phyloP scores from a whole-genome alignment of 2,329 filamentous ascomycete species.

The Ampelomyces quisqualis region DNA sequence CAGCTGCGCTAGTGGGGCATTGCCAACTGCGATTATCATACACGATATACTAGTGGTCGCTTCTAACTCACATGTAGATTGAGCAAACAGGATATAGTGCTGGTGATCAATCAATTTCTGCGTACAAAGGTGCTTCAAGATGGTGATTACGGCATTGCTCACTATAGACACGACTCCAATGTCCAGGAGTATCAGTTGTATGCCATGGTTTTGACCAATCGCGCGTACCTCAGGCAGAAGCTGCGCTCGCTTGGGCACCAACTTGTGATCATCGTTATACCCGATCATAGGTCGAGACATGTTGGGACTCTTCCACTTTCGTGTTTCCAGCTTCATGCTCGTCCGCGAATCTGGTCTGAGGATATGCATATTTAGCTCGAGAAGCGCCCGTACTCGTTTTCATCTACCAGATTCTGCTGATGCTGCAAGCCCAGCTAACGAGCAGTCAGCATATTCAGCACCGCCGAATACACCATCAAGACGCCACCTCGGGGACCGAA shows the following conservation, averaged over 20 bases:
- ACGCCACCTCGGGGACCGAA: constrained; percentile 36
- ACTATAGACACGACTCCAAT: constrained; percentile 1
- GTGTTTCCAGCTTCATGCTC: too few species aligned
- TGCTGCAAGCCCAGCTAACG: too few species aligned
- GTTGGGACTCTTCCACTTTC: neutral
- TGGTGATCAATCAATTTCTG: constrained; percentile 10
- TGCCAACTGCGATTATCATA: constrained; percentile 9
- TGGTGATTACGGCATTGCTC: constrained; percentile 2
- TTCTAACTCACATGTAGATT: constrained; percentile 7
- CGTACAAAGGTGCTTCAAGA: constrained; percentile 6
- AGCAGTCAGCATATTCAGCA: constrained; percentile 23
- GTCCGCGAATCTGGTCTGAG: too few species aligned
- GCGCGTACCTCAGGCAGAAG: neutral
- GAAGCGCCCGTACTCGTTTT: neutral
- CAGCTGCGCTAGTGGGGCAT: constrained; percentile 29
- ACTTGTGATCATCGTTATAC: neutral
- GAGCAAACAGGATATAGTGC: constrained; percentile 1
- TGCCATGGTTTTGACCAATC: constrained; percentile 1
- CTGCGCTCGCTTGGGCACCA: neutral
- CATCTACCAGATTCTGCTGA: neutral
- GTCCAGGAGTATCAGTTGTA: neutral
- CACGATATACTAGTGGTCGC: constrained; percentile 6
- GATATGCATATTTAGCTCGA: too few species aligned
- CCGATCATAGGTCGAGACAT: neutral
- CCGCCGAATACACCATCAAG: constrained; percentile 32